These are phyloP conservation scores for Cyberlindnera japonica DNA, from an alignment of 805 yeast species.

Conservation along the genomic window DNA sequence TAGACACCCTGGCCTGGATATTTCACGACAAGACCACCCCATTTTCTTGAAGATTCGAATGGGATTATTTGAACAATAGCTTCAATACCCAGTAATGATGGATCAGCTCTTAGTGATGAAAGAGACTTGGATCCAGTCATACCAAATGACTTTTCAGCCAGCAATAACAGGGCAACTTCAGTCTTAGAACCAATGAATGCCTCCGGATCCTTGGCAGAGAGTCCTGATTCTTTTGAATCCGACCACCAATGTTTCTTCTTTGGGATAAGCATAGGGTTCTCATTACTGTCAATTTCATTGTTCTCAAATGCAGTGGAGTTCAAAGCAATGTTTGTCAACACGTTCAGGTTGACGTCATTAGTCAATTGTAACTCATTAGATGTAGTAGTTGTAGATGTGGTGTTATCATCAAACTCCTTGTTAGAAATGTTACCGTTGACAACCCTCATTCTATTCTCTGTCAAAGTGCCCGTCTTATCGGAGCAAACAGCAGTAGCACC, in stretches of 20 bases:
- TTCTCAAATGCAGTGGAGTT: slow-evolving; percentile 92
- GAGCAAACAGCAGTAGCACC: slow-evolving; percentile 97
- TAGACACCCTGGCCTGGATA: slow-evolving; percentile 36
- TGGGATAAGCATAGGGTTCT: slow-evolving; percentile 28
- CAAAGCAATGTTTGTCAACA: slow-evolving; percentile 58
- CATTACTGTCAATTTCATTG: slow-evolving; percentile 27
- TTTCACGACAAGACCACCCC: slow-evolving; percentile 78
- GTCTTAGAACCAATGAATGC: slow-evolving; percentile 90
- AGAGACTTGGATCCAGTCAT: slow-evolving; percentile 34
- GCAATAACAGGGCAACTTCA: slow-evolving; percentile 77
- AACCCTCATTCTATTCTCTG: slow-evolving; percentile 90
- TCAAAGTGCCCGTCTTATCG: slow-evolving; percentile 95
- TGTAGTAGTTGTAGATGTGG: slow-evolving; percentile 12
- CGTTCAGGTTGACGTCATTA: slow-evolving; percentile 12
- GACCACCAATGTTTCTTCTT: slow-evolving; percentile 22
- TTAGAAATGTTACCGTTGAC: slow-evolving; percentile 71
- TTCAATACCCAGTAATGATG: slow-evolving; percentile 29
- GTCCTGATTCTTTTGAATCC: slow-evolving; percentile 8
- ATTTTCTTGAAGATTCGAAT: slow-evolving; percentile 88
- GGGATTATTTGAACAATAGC: slow-evolving; percentile 72
- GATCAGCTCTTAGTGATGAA: slow-evolving; percentile 40
- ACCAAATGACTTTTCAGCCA: slow-evolving; percentile 58
- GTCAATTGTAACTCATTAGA: slow-evolving; percentile 19
- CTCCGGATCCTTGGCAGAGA: slow-evolving; percentile 34
- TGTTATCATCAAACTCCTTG: slow-evolving; percentile 49